phyloP scores from a whole-genome alignment of 345 rosid species.

The Odontarrhena argentea region DNA sequence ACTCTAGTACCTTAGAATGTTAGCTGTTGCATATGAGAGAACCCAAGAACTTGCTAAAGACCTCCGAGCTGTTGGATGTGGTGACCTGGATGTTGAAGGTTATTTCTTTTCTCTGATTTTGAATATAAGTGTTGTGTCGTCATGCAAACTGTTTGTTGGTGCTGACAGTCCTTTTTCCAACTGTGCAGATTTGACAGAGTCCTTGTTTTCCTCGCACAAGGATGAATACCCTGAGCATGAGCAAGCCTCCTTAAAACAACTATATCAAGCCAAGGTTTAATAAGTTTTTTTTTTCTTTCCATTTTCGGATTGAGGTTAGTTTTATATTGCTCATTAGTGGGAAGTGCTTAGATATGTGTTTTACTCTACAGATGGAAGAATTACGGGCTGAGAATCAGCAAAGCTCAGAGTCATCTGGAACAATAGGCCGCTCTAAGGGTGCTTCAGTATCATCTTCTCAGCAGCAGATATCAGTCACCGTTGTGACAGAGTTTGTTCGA shows the following conservation, averaged over 20 bases:
- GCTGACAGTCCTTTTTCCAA: conserved; percentile 30
- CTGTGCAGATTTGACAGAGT: conserved; percentile 80
- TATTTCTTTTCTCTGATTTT: conserved; percentile 35
- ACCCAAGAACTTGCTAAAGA: conserved; percentile 97
- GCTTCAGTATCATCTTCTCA: conserved; percentile 78
- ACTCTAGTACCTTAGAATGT: conserved; percentile 94
- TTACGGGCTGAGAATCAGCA: conserved; percentile 80
- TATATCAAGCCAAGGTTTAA: conserved; percentile 82
- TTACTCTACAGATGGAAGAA: conserved; percentile 80
- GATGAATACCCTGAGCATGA: conserved; percentile 97
- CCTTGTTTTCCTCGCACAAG: conserved; percentile 88
- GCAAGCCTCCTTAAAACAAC: conserved; percentile 88
- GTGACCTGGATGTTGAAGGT: conserved; percentile 98
- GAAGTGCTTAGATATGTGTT: conserved; percentile 24
- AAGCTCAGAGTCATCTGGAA: conserved; percentile 72
- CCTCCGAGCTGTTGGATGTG: conserved; percentile 91
- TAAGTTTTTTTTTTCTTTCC: conserved; percentile 8
- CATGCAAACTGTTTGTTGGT: conserved; percentile 7
- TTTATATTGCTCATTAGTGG: conserved; percentile 16
- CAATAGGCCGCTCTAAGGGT: conserved; percentile 93
- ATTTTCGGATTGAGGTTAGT: conserved; percentile 23
- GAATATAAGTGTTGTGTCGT: conserved; percentile 3
- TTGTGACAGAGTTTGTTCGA: conserved; percentile 92
- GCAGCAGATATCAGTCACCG: conserved; percentile 95
- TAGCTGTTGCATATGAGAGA: conserved; percentile 96